phyloP scores from a whole-genome alignment of 2,329 filamentous ascomycete species.

The Graphilbum sp. region DNA sequence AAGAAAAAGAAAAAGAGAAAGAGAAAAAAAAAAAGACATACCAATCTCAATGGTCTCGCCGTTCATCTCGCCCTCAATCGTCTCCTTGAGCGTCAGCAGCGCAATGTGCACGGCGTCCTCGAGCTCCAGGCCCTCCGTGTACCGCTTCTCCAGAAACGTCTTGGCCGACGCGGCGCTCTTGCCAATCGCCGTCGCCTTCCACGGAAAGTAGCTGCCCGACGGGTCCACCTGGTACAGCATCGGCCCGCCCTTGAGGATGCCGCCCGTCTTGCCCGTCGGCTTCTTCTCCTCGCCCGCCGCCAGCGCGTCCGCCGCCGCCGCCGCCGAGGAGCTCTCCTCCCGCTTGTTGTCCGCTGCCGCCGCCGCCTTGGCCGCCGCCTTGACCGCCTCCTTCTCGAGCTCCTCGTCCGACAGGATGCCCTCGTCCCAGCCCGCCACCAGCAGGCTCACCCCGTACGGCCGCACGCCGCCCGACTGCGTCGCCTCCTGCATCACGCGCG shows the following conservation, averaged over 20 bases:
- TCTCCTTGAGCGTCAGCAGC: slow-evolving; percentile 92
- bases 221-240: slow-evolving; percentile 98
- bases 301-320: slow-evolving; percentile 2
- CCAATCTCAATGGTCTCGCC: slow-evolving; percentile 97
- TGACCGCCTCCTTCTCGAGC: slow-evolving; percentile 29
- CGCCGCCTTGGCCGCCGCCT: slow-evolving; percentile 30
- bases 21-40: too few relatives aligned
- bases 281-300: slow-evolving; percentile 50
- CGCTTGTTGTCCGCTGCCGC: slow-evolving; percentile 24
- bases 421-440: slow-evolving; percentile 97
- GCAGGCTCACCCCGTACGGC: slow-evolving; percentile 87
- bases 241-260: slow-evolving; percentile 86
- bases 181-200: slow-evolving; percentile 98
- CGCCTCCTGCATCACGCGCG: slow-evolving; percentile 95
- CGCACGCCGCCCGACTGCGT: slow-evolving; percentile 95
- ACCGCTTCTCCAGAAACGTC: slow-evolving; percentile 98
- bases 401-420: slow-evolving; percentile 77
- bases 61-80: slow-evolving; percentile 98
- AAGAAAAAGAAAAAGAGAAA: too few relatives aligned
- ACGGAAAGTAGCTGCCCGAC: slow-evolving; percentile 97
- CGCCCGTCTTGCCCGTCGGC: slow-evolving; percentile 73
- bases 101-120: slow-evolving; percentile 99
- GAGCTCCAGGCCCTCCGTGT: slow-evolving; percentile 89
- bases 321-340: slow-evolving; percentile 12
- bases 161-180: slow-evolving; percentile 98